Conservation (phyloP, 371 early-diverging fungal species). For the Lichtheimia corymbifera region DNA sequence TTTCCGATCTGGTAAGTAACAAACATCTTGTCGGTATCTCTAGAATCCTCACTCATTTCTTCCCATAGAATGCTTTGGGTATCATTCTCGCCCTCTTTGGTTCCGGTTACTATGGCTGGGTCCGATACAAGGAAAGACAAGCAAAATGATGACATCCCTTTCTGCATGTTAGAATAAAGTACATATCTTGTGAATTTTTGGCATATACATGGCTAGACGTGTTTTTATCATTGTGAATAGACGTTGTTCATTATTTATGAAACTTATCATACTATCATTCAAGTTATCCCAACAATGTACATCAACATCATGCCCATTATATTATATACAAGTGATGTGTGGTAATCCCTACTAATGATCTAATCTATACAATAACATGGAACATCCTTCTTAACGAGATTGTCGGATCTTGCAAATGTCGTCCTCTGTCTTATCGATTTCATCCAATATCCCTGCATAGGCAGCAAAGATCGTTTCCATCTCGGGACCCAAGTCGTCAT, state of each 20-base stretch:
- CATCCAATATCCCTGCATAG: slow-evolving; percentile 13
- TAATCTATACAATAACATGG: background rate
- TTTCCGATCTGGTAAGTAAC: slow-evolving; percentile 59
- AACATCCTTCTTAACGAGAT: background rate
- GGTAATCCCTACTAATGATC: too few species aligned
- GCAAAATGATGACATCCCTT: slow-evolving; percentile 23
- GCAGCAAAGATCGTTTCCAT: slow-evolving; percentile 18
- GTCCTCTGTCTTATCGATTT: slow-evolving; percentile 19
- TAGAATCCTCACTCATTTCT: background rate
- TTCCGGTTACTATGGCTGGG: slow-evolving; percentile 69
- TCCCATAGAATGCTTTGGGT: slow-evolving; percentile 62
- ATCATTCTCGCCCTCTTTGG: slow-evolving; percentile 69
- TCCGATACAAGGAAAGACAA: slow-evolving; percentile 67
- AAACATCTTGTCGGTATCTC: slow-evolving; percentile 1
- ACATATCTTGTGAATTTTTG: too few species aligned
- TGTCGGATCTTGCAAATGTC: slow-evolving; percentile 12
- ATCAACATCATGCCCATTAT: too few species aligned
- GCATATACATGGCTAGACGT: too few species aligned
- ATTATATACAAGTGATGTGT: too few species aligned
- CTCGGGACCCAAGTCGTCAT: slow-evolving; percentile 18
- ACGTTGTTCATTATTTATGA: too few species aligned
- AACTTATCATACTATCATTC: too few species aligned
- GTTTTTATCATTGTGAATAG: too few species aligned
- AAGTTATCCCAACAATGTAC: too few species aligned
- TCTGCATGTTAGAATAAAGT: too few species aligned